phyloP scores from a whole-genome alignment of 2,329 filamentous ascomycete species.

The Gremmenia infestans region DNA sequence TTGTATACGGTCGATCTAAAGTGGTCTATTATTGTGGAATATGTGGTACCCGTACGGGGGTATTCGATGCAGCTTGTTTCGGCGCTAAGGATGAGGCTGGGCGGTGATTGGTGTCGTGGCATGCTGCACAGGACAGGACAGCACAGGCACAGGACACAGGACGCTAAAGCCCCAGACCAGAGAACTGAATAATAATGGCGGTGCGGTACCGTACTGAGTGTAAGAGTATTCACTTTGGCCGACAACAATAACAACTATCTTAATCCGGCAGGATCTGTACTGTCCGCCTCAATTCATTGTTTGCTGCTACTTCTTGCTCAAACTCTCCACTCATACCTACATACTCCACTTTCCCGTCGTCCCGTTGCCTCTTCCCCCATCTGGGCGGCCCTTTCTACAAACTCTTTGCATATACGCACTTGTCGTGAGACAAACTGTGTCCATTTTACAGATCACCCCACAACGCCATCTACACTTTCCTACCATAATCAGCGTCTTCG shows the following conservation, averaged over 20 bases:
- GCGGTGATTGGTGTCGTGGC: background rate
- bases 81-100: background rate
- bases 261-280: too few relatives aligned
- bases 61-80: background rate
- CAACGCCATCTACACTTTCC: background rate
- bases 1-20: background rate
- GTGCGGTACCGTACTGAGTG: background rate
- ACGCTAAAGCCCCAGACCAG: background rate
- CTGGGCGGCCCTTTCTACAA: conserved; percentile 1
- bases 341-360: too few relatives aligned
- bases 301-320: too few relatives aligned
- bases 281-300: too few relatives aligned
- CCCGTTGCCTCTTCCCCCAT: background rate
- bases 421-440: conserved; percentile 9
- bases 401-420: conserved; percentile 6
- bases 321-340: too few relatives aligned
- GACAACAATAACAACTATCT: too few relatives aligned
- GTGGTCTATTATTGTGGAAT: background rate
- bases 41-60: too few relatives aligned
- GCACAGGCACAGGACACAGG: background rate
- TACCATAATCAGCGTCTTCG: background rate
- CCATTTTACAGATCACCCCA: background rate
- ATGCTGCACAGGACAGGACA: background rate
- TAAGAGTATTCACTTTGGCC: too few relatives aligned
- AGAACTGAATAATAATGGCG: background rate